Percentiles rank a stretch among this genome's conserved stretches.
These are phyloP conservation scores for Lachnellula willkommii DNA, from an alignment of 2,329 filamentous ascomycete genomes.

Conservation along the genomic window DNA sequence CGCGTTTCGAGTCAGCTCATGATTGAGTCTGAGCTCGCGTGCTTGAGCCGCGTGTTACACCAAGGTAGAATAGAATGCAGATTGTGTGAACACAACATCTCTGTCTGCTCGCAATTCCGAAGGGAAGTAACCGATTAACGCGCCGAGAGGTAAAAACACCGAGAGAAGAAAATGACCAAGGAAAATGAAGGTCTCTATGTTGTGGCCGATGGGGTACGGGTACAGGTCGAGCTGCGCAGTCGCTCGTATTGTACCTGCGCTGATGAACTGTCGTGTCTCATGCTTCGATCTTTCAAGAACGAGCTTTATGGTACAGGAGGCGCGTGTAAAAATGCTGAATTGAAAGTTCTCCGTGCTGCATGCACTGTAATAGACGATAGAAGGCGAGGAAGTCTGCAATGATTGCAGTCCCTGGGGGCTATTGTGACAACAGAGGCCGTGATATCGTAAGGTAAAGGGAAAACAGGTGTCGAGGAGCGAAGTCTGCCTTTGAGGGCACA, in stretches of 20 bases:
- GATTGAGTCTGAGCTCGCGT: conserved; percentile 3
- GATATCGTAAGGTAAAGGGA: conserved; percentile 32
- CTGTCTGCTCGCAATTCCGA: conserved; percentile 22
- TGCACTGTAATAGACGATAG: conserved; percentile 23
- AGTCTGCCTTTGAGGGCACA: conserved; percentile 3
- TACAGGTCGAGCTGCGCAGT: conserved; percentile 32
- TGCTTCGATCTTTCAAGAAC: conserved; percentile 29
- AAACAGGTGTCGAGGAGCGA: conserved; percentile 28
- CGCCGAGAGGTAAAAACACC: conserved; percentile 17
- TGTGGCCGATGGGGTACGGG: conserved; percentile 25
- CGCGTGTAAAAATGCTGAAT: conserved; percentile 22
- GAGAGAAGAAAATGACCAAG: conserved; percentile 14
- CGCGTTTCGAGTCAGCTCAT: conserved; percentile 2
- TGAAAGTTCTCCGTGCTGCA: conserved; percentile 23
- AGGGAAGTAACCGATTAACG: conserved; percentile 23
- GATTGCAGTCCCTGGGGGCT: conserved; percentile 24
- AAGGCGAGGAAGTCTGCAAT: conserved; percentile 21
- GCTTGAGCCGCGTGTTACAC: conserved; percentile 6
- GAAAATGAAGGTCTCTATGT: conserved; percentile 27
- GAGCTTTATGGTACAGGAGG: conserved; percentile 32
- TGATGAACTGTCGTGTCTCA: conserved; percentile 26
- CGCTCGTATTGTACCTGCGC: conserved; percentile 31
- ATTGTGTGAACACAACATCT: conserved; percentile 25
- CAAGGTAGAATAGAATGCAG: conserved; percentile 18
- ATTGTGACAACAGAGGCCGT: conserved; percentile 33